These are phyloP conservation scores for Cylindrodendrum hubeiense DNA, from an alignment of 2,329 filamentous ascomycete species.

Conservation along the genomic window DNA sequence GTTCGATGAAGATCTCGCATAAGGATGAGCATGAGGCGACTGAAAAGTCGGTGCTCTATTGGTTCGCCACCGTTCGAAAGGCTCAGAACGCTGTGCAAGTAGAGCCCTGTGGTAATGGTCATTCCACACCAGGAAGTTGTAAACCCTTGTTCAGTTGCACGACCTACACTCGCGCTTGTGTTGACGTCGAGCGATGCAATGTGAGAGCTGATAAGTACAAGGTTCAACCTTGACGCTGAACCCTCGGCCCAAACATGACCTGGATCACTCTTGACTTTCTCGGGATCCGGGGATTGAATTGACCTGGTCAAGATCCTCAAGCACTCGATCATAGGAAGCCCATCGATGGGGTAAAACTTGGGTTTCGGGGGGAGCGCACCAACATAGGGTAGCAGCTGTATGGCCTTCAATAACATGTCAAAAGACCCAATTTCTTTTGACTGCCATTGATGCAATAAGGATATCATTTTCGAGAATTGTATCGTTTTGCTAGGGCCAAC, in stretches of 20 bases:
- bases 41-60: slow-evolving; percentile 20
- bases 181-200: slow-evolving; percentile 23
- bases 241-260: slow-evolving; percentile 39
- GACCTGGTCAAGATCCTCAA: slow-evolving; percentile 27
- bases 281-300: neutral
- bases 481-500: slow-evolving; percentile 20
- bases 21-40: slow-evolving; percentile 15
- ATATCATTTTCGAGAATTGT: slow-evolving; percentile 29
- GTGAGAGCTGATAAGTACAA: slow-evolving; percentile 30
- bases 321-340: slow-evolving; percentile 22
- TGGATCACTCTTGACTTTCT: slow-evolving; percentile 28
- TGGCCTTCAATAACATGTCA: slow-evolving; percentile 27
- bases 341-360: slow-evolving; percentile 31
- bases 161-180: fast-evolving
- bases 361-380: neutral
- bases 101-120: slow-evolving; percentile 26
- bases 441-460: slow-evolving; percentile 34
- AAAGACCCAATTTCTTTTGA: slow-evolving; percentile 34
- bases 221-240: slow-evolving; percentile 33
- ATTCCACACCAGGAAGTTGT: slow-evolving; percentile 35
- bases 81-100: slow-evolving; percentile 32
- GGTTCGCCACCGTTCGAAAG: slow-evolving; percentile 27
- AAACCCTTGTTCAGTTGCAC: neutral
- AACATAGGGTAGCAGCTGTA: slow-evolving; percentile 36
- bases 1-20: slow-evolving; percentile 23